Evolutionary conservation across 306 rosid genomes (phyloP).

Genomic region (Pyrus betulifolia): DNA sequence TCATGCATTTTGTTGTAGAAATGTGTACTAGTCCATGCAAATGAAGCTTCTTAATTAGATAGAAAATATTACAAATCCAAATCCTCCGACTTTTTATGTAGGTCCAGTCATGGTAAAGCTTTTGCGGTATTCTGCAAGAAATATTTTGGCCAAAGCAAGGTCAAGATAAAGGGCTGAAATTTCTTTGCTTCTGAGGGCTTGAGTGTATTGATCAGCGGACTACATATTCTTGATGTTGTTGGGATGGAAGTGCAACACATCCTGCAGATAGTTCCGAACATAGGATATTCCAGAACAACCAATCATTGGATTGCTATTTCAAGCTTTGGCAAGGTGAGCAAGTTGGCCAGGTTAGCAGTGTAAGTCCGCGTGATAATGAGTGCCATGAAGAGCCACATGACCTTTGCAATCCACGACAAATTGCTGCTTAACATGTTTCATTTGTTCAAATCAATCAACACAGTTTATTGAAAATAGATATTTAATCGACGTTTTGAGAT

Average conservation of each 20-base stretch:
- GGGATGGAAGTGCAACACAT: neutral
- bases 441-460: neutral
- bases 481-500: neutral
- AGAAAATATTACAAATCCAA: conserved; percentile 8
- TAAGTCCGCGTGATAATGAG: conserved; percentile 4
- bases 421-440: neutral
- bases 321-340: conserved; percentile 5
- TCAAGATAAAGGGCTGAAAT: conserved; percentile 9
- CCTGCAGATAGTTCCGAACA: conserved; percentile 5
- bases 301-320: conserved; percentile 1
- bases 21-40: neutral
- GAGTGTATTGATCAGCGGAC: neutral
- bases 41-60: neutral
- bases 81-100: conserved; percentile 14
- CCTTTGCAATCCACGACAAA: neutral
- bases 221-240: conserved; percentile 8
- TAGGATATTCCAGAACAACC: conserved; percentile 12
- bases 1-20: neutral
- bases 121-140: conserved; percentile 8
- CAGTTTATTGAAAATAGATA: neutral
- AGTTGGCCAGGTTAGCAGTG: conserved; percentile 6
- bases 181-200: neutral
- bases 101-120: neutral
- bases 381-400: conserved; percentile 13
- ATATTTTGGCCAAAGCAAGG: conserved; percentile 7